A percentile compares a stretch with the other conserved stretches of the same genome.
These are phyloP conservation scores for Lasiosphaeria ovina DNA, from an alignment of 495 filamentous ascomycete species.

Conservation along the genomic window DNA sequence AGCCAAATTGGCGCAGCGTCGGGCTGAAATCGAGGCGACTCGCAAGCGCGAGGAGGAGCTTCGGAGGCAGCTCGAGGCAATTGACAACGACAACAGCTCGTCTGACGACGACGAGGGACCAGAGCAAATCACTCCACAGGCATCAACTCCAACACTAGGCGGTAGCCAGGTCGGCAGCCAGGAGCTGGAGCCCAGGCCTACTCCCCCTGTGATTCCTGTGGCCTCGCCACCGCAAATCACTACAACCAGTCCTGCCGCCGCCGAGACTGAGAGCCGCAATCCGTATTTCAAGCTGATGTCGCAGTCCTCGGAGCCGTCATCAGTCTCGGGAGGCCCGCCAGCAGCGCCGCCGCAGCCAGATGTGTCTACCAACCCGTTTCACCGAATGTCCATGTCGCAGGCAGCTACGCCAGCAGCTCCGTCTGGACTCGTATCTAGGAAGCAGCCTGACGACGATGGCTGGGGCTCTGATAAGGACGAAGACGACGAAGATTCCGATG, in stretches of 20 bases:
- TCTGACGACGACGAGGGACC: conserved; percentile 89
- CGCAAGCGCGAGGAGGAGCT: conserved; percentile 84
- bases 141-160: conserved; percentile 70
- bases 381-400: conserved; percentile 72
- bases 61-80: conserved; percentile 78
- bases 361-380: conserved; percentile 91
- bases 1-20: conserved; percentile 74
- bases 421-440: conserved; percentile 36
- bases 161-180: conserved; percentile 51
- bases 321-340: conserved; percentile 33
- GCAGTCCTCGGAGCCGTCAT: conserved; percentile 45
- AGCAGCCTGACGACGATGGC: conserved; percentile 63
- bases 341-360: conserved; percentile 44
- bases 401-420: conserved; percentile 44
- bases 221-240: conserved; percentile 43
- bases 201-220: conserved; percentile 47
- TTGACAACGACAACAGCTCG: conserved; percentile 72
- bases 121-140: conserved; percentile 75
- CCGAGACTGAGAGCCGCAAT: conserved; percentile 50
- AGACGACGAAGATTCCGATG: conserved; percentile 64
- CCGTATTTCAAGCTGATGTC: conserved; percentile 54
- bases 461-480: conserved; percentile 87
- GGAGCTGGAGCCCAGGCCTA: conserved; percentile 49
- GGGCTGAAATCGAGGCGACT: conserved; percentile 88
- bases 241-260: conserved; percentile 47